Evolutionary conservation across 164 flowering plant genomes (phyloP).

Genomic region (Aristolochia californica): DNA sequence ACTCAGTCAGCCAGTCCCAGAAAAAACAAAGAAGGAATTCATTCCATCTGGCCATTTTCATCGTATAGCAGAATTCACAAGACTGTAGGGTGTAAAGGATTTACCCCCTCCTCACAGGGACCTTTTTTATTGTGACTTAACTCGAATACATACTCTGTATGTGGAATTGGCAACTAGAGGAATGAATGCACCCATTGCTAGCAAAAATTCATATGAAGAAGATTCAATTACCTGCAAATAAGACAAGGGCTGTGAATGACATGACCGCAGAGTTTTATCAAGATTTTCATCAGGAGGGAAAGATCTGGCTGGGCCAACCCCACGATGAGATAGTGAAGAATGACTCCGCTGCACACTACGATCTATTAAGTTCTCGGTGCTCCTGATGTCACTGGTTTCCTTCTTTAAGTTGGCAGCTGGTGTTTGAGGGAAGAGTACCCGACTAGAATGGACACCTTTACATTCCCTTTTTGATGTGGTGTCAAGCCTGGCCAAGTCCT

Average conservation of each 20-base stretch:
- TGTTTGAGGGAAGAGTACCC: conserved; percentile 8
- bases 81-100: too few relatives aligned
- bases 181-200: not conserved
- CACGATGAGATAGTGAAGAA: conserved; percentile 59
- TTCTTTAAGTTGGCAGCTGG: conserved; percentile 18
- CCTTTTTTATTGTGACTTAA: too few relatives aligned
- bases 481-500: conserved; percentile 24
- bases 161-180: too few relatives aligned
- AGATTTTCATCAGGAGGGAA: conserved; percentile 46
- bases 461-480: conserved; percentile 15
- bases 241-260: conserved; percentile 88
- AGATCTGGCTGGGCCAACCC: conserved; percentile 32
- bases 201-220: not conserved
- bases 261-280: conserved; percentile 42
- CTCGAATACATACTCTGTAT: too few relatives aligned
- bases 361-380: conserved; percentile 31
- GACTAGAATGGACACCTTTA: conserved; percentile 18
- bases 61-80: too few relatives aligned
- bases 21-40: too few relatives aligned
- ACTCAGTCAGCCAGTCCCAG: too few relatives aligned
- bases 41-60: too few relatives aligned
- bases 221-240: conserved; percentile 48
- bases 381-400: conserved; percentile 13
- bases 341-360: conserved; percentile 66
- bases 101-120: too few relatives aligned